Conservation (phyloP, 177 flowering plant species). For the Vitis hybrid region DNA sequence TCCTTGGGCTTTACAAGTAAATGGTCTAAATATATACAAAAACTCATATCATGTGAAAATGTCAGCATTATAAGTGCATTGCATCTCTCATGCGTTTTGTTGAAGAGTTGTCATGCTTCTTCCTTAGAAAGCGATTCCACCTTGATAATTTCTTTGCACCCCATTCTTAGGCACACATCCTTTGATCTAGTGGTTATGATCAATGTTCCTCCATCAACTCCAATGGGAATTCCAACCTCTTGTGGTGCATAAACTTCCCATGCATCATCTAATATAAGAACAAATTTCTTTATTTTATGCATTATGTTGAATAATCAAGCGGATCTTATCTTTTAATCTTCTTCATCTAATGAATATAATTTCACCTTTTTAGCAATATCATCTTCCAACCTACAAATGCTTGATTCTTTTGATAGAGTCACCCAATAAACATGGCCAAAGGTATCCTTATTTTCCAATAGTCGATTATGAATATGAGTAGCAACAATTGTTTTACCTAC, state of each 20-base stretch:
- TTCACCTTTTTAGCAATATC: background rate
- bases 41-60: no score
- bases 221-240: background rate
- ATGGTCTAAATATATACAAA: no score
- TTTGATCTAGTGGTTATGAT: background rate
- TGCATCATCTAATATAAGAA: slow-evolving; percentile 3
- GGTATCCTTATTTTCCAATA: background rate
- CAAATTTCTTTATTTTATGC: background rate
- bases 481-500: slow-evolving; percentile 21
- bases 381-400: background rate
- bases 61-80: background rate
- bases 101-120: slow-evolving; percentile 22
- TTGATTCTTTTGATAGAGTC: slow-evolving; percentile 6
- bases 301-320: background rate
- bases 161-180: slow-evolving; percentile 10
- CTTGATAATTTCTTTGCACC: slow-evolving; percentile 3
- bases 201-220: background rate
- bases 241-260: background rate
- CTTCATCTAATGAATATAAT: background rate
- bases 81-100: slow-evolving; percentile 1
- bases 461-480: slow-evolving; percentile 9
- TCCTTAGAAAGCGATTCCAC: slow-evolving; percentile 6
- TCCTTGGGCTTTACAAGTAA: no score
- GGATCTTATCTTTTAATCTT: background rate
- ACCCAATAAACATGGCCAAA: slow-evolving; percentile 11